Evolutionary conservation across 2,329 filamentous ascomycete genomes (phyloP), one percentile per base, ranked within the genome.

Genomic region (Monosporascus sp.): DNA sequence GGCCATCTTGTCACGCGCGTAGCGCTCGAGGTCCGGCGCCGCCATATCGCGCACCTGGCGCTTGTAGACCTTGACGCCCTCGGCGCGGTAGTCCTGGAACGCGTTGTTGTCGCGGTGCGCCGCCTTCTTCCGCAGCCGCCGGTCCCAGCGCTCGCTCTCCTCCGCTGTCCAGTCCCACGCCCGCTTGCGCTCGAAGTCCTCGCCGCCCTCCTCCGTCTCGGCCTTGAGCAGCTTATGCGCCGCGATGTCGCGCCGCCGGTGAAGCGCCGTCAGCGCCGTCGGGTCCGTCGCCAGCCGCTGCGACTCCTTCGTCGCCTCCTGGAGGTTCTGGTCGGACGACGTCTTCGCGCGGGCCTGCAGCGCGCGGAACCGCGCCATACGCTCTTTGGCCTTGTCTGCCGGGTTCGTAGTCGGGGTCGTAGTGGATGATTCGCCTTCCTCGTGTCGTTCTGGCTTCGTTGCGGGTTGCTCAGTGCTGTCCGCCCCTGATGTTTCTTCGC

Each of bases 101-200:
- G 90, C 88, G 55, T 91, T 90, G 71, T 93, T 86, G 69, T 96
- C 90, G 57, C 88, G 81, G 65, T 89, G 87, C 19, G 83, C 82
- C 54, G 84, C 83, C 75, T 91, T 95, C 80, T 96, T 96, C 66
- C 87, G 89, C 70, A 95, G 76, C 34, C 92, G 86, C 74, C 87
- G 87, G 71, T 99, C 94, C 94, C 94, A 99, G 61, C 82, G 84
- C 74, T 97, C 94, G 62, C 85, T 89, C 74, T 99, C 94, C 59
- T 99, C 94, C 7, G 93, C 78, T 1, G 94, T 99, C 90, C 94
- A 99, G 75, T 97, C 94, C 94, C 94, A 99, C 1, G 94, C 94
- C 41, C 94, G 86, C 74, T 97, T 97, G 61, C 94, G 89, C 78
- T 99, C 94, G 67, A 97, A 99, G 71, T 97, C 94, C 52, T 90